Conservation (phyloP, 495 filamentous ascomycete genomes). For the Podospora appendiculata region DNA sequence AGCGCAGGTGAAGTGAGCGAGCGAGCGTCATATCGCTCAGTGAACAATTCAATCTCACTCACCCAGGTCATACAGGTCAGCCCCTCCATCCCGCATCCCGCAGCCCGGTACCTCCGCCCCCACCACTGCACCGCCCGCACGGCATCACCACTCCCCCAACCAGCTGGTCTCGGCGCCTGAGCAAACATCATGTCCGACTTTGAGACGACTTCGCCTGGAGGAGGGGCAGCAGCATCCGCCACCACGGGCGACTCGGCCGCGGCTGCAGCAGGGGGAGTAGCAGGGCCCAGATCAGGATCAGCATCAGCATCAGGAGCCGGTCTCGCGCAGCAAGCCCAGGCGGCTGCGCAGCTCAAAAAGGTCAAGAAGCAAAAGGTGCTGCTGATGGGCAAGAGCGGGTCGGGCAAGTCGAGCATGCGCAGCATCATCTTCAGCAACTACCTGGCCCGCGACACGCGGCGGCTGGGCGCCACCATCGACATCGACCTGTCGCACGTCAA, state of each 20-base stretch:
- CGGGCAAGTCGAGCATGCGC: conserved; percentile 99
- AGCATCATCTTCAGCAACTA: conserved; percentile 98
- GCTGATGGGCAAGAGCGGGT: conserved; percentile 85
- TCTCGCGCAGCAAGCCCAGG: conserved; percentile 1
- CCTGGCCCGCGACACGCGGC: conserved; percentile 88
- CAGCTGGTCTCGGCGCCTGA: neutral
- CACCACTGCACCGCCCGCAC: too few species aligned
- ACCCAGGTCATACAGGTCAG: too few species aligned
- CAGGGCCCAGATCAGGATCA: neutral
- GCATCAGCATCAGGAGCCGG: neutral
- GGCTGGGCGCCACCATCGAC: conserved; percentile 95
- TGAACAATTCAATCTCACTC: too few species aligned
- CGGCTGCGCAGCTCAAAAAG: conserved; percentile 38
- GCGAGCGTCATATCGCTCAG: too few species aligned
- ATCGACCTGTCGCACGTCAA: conserved; percentile 97
- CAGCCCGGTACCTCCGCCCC: too few species aligned
- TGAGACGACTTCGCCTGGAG: conserved; percentile 7
- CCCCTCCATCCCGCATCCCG: too few species aligned
- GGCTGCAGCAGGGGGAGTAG: neutral
- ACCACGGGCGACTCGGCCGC: too few species aligned
- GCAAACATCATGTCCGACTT: conserved; percentile 15
- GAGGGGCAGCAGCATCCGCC: neutral
- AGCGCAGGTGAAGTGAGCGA: too few species aligned
- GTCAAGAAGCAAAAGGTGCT: conserved; percentile 56
- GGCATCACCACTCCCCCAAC: neutral